Conservation (phyloP, 768 basidiomycete species). For the Suillus americanus region DNA sequence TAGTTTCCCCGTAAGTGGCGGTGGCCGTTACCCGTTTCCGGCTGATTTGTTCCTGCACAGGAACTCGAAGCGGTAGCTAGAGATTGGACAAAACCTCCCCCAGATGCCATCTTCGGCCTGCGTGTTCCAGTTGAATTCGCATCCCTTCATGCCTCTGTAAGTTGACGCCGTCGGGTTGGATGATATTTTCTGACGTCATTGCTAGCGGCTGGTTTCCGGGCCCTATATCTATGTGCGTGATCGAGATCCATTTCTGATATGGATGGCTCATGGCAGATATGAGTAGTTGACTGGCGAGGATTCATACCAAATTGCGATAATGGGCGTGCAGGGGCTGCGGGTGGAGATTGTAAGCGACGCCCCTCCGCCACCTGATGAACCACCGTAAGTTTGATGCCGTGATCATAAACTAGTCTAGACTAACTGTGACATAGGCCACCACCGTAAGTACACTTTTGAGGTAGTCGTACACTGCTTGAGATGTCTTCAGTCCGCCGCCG, state of each 20-base stretch:
- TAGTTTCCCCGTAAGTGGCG: slow-evolving; percentile 54
- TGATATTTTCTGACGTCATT: slow-evolving; percentile 22
- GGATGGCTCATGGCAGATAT: slow-evolving; percentile 22
- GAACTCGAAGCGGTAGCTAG: slow-evolving; percentile 79
- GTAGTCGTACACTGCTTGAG: slow-evolving; percentile 16
- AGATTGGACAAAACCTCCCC: slow-evolving; percentile 86
- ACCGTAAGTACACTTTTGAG: slow-evolving; percentile 39
- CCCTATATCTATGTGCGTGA: slow-evolving; percentile 78
- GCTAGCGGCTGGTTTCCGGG: slow-evolving; percentile 73
- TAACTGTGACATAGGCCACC: slow-evolving; percentile 39
- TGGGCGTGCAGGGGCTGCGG: slow-evolving; percentile 77
- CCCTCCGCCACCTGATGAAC: slow-evolving; percentile 82
- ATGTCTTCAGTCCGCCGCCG: slow-evolving; percentile 53
- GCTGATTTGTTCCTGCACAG: slow-evolving; percentile 36
- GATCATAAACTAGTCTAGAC: slow-evolving; percentile 6
- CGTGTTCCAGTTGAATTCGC: slow-evolving; percentile 88
- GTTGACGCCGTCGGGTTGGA: slow-evolving; percentile 28
- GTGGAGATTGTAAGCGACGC: slow-evolving; percentile 87
- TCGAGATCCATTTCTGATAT: slow-evolving; percentile 12
- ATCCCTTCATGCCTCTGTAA: slow-evolving; percentile 78
- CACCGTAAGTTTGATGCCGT: slow-evolving; percentile 56
- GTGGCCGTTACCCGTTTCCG: neutral
- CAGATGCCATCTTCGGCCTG: slow-evolving; percentile 71
- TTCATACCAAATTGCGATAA: slow-evolving; percentile 85
- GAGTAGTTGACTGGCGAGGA: slow-evolving; percentile 77